A percentile compares a stretch with the other conserved stretches of the same genome.
These are phyloP conservation scores for Phytophthora pluvialis DNA, from an alignment of 352 stramenopile genomes.

Conservation along the genomic window DNA sequence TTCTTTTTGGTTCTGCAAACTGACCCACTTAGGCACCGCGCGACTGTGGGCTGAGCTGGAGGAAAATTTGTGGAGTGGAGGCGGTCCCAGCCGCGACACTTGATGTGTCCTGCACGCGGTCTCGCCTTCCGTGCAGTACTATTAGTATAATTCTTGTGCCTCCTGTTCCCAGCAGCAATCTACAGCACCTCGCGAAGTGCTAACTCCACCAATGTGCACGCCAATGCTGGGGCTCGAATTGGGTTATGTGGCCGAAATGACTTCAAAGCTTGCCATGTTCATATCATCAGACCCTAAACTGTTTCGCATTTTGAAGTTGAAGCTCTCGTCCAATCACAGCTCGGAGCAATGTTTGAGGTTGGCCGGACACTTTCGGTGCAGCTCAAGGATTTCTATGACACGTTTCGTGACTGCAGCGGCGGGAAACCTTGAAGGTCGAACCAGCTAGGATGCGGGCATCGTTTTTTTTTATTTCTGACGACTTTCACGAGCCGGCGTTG, in stretches of 20 bases:
- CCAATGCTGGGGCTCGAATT: background rate
- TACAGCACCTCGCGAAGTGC: too few species aligned
- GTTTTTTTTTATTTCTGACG: background rate
- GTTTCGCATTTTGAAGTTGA: background rate
- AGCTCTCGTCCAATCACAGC: constrained; percentile 11
- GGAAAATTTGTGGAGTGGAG: too few species aligned
- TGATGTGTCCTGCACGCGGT: too few species aligned
- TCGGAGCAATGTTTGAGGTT: background rate
- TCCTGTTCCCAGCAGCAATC: too few species aligned
- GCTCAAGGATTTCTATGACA: constrained; percentile 7
- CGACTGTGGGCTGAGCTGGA: too few species aligned
- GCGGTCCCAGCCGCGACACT: too few species aligned
- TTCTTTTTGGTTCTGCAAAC: too few species aligned
- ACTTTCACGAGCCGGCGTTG: background rate
- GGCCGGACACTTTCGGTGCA: constrained; percentile 11
- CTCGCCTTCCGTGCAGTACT: too few species aligned
- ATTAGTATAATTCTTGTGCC: too few species aligned
- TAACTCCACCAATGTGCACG: too few species aligned
- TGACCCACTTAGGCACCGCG: too few species aligned
- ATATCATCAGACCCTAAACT: background rate
- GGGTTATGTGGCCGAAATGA: background rate
- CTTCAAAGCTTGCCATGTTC: background rate
- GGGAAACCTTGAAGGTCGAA: constrained; percentile 16
- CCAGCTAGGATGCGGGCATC: background rate
- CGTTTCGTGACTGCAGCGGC: background rate